These are phyloP conservation scores for Dictyostelium citrinum DNA, from an alignment of 78 protist genomes.

Conservation along the genomic window DNA sequence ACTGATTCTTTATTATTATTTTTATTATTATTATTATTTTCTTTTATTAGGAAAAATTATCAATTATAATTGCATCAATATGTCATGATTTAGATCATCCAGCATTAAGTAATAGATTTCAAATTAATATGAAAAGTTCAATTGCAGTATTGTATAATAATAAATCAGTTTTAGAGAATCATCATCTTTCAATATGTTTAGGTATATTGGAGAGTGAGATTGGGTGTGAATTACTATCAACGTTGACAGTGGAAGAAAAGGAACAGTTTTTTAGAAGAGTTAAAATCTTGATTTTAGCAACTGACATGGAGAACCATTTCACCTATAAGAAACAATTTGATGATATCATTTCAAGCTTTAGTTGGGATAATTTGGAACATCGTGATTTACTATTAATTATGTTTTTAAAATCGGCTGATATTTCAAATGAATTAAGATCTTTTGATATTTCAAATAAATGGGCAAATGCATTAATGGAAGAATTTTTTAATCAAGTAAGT, in stretches of 20 bases:
- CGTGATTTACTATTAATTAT: constrained; percentile 58
- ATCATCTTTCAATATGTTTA: constrained; percentile 79
- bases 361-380: constrained; percentile 34
- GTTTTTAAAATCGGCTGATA: constrained; percentile 64
- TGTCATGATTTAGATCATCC: constrained; percentile 95
- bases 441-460: constrained; percentile 49
- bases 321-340: constrained; percentile 21
- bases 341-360: background rate
- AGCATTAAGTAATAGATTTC: constrained; percentile 88
- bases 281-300: constrained; percentile 45
- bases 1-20: too few relatives aligned
- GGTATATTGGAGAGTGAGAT: background rate
- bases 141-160: constrained; percentile 88
- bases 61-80: constrained; percentile 82
- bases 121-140: constrained; percentile 73
- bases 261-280: background rate
- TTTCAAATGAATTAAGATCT: constrained; percentile 57
- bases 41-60: constrained; percentile 46
- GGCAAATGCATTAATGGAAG: constrained; percentile 64
- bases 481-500: constrained; percentile 27
- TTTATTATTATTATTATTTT: background rate
- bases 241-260: constrained; percentile 11
- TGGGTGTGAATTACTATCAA: background rate
- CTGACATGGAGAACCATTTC: constrained; percentile 73
- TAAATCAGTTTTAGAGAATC: constrained; percentile 88